Evolutionary conservation across 2,329 filamentous ascomycete species (phyloP).

Genomic region (Septoria linicola): DNA sequence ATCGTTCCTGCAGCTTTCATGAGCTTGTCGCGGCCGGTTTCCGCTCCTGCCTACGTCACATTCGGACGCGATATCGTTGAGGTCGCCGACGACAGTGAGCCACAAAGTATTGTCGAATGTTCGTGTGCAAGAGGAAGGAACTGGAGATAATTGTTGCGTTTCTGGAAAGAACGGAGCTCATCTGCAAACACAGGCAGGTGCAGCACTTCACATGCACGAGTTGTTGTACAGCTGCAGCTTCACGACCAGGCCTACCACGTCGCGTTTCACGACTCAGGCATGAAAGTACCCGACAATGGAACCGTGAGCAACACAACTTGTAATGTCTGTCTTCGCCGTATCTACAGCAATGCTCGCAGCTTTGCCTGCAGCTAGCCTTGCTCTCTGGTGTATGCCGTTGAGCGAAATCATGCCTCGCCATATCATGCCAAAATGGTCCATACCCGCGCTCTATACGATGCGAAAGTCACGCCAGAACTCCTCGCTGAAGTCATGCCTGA

Average conservation of each 20-base stretch:
- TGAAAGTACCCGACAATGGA: too few species aligned
- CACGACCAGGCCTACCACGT: too few species aligned
- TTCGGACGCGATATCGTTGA: conserved; percentile 5
- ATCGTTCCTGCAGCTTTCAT: conserved; percentile 8
- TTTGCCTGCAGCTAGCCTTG: neutral
- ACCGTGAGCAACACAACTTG: too few species aligned
- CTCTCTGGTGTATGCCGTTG: conserved; percentile 2
- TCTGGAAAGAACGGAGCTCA: neutral
- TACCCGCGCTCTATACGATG: conserved; percentile 7
- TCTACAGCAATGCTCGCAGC: too few species aligned
- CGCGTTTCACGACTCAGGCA: too few species aligned
- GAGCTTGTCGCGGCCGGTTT: conserved; percentile 4
- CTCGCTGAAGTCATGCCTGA: conserved; percentile 19
- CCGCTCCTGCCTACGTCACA: conserved; percentile 12
- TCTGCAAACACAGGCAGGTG: too few species aligned
- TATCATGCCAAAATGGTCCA: conserved; percentile 5
- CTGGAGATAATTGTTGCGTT: neutral
- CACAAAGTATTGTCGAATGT: too few species aligned
- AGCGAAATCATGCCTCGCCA: neutral
- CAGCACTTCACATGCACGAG: neutral
- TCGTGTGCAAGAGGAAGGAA: too few species aligned
- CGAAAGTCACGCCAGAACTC: conserved; percentile 17
- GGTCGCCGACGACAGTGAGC: conserved; percentile 2
- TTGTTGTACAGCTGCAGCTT: conserved; percentile 2
- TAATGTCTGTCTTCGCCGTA: too few species aligned